Percentiles rank a stretch among this genome's conserved stretches.
phyloP scores from a whole-genome alignment of 257 asterid species.

The Forsythia viridissima region DNA sequence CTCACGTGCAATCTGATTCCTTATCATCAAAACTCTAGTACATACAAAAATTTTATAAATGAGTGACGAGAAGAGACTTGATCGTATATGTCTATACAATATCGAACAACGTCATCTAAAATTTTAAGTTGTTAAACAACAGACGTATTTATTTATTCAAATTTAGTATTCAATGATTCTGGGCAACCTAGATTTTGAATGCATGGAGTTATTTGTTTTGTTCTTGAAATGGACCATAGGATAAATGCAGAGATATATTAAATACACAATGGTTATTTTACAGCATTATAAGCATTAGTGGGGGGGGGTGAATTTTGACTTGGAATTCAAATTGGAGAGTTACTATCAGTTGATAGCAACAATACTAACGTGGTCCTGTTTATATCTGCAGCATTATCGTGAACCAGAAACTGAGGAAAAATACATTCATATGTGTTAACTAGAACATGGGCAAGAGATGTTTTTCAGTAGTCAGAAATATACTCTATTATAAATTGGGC shows the following conservation, averaged over 20 bases:
- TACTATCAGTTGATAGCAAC: conserved; percentile 42
- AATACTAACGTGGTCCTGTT: conserved; percentile 39
- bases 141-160: too few relatives aligned
- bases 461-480: not conserved
- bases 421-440: conserved; percentile 14
- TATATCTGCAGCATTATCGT: conserved; percentile 21
- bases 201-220: not conserved
- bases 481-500: not conserved
- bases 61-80: not conserved
- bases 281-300: not conserved
- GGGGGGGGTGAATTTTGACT: not conserved
- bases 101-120: too few relatives aligned
- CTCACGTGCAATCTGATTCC: not conserved
- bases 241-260: not conserved
- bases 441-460: conserved; percentile 6
- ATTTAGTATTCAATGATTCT: too few relatives aligned
- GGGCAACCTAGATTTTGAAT: not conserved
- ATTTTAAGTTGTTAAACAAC: too few relatives aligned
- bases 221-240: not conserved
- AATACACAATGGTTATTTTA: not conserved
- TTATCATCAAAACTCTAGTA: not conserved
- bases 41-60: not conserved
- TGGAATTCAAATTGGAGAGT: conserved; percentile 34
- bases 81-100: too few relatives aligned
- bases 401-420: conserved; percentile 33